These are phyloP conservation scores for Dictyostelium firmibasis DNA, from an alignment of 78 protist genomes.

Conservation along the genomic window DNA sequence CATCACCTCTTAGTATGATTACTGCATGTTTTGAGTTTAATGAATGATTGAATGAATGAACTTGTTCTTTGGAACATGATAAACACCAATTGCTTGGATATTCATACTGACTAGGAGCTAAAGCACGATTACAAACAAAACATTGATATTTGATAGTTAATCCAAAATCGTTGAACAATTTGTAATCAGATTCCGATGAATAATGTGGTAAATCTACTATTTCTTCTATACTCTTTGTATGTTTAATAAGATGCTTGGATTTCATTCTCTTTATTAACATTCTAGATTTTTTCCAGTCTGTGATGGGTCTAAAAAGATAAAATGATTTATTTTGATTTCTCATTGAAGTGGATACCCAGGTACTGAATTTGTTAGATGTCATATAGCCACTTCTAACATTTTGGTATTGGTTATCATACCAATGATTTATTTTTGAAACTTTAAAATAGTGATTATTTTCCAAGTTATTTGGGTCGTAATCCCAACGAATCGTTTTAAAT, in stretches of 20 bases:
- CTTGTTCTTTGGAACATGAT: background rate
- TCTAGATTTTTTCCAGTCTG: background rate
- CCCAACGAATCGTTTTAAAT: background rate
- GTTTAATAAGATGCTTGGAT: background rate
- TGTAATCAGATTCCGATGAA: background rate
- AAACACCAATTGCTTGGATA: background rate
- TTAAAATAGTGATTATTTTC: background rate
- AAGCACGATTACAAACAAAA: background rate
- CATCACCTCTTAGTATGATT: background rate
- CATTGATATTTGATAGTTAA: background rate
- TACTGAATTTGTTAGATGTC: background rate
- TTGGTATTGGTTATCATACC: no score
- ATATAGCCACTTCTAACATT: no score
- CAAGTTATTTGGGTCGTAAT: background rate
- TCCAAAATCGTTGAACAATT: background rate
- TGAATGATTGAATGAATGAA: background rate
- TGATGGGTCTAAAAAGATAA: background rate
- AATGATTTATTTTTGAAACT: background rate
- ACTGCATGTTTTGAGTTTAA: background rate
- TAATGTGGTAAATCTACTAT: background rate
- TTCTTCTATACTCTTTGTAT: background rate
- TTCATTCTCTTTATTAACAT: background rate
- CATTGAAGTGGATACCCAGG: background rate
- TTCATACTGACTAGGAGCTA: background rate
- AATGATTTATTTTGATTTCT: background rate